A percentile compares a stretch with the other conserved stretches of the same genome.
These are phyloP conservation scores for Coemansia sp. DNA, from an alignment of 192 early-diverging fungal species.

Conservation along the genomic window DNA sequence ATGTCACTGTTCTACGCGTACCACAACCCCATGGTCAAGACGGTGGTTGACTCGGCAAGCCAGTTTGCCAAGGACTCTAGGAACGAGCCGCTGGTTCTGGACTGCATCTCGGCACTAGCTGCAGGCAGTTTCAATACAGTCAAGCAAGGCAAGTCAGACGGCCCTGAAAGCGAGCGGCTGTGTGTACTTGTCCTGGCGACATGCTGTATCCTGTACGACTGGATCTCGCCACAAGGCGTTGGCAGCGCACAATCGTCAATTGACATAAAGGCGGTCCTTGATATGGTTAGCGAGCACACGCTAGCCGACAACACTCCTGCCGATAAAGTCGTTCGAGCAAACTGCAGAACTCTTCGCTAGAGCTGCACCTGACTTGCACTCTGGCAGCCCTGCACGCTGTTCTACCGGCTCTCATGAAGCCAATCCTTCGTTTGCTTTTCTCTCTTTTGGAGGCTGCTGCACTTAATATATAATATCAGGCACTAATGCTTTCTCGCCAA, in stretches of 20 bases:
- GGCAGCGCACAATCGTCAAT: slow-evolving; percentile 75
- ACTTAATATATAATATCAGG: background rate
- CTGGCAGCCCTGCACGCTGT: background rate
- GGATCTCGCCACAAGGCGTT: slow-evolving; percentile 75
- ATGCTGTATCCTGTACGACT: slow-evolving; percentile 88
- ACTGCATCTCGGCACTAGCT: slow-evolving; percentile 73
- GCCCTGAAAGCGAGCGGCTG: slow-evolving; percentile 63
- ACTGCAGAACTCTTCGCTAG: slow-evolving; percentile 45
- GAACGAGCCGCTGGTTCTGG: slow-evolving; percentile 54
- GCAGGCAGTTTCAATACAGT: slow-evolving; percentile 79
- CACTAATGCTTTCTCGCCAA: background rate
- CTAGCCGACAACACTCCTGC: slow-evolving; percentile 38
- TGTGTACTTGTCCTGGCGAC: slow-evolving; percentile 85
- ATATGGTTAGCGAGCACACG: slow-evolving; percentile 21
- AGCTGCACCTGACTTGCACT: background rate
- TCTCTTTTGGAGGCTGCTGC: background rate
- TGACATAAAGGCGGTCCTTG: slow-evolving; percentile 62
- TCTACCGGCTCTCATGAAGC: background rate
- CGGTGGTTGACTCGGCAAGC: slow-evolving; percentile 78
- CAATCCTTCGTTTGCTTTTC: background rate
- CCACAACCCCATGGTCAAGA: slow-evolving; percentile 88
- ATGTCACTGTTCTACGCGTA: slow-evolving; percentile 98
- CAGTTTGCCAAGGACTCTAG: slow-evolving; percentile 64
- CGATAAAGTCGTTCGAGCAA: slow-evolving; percentile 39
- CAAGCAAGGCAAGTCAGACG: slow-evolving; percentile 60